phyloP scores from a whole-genome alignment of 108 stramenopile species.

The Skeletonema costatum region DNA sequence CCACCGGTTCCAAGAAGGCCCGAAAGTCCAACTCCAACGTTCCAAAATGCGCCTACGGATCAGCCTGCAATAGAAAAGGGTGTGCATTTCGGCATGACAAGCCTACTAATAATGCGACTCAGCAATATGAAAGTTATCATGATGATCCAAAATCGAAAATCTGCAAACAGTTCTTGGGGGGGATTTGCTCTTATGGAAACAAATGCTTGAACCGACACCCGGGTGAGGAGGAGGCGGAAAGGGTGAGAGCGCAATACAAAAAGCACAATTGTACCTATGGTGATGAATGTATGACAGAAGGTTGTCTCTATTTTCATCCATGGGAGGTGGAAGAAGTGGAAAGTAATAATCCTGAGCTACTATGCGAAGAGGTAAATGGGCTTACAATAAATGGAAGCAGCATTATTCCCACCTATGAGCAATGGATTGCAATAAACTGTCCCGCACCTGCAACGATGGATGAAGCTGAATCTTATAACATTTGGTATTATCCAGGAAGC shows the following conservation, averaged over 20 bases:
- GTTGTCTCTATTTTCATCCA: conserved; percentile 83
- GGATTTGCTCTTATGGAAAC: conserved; percentile 67
- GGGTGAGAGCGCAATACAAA: conserved; percentile 69
- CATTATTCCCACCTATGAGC: conserved; percentile 27
- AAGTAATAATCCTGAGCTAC: background rate
- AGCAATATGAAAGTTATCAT: conserved; percentile 39
- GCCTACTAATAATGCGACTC: conserved; percentile 3
- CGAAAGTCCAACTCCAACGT: conserved; percentile 31
- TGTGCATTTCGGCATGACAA: conserved; percentile 73
- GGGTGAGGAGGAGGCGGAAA: conserved; percentile 55
- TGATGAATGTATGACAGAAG: conserved; percentile 76
- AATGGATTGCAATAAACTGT: conserved; percentile 44
- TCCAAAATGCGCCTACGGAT: conserved; percentile 65
- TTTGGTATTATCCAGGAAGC: conserved; percentile 49
- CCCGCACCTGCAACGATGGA: conserved; percentile 45
- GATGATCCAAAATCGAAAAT: conserved; percentile 62
- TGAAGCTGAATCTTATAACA: conserved; percentile 24
- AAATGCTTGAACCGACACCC: conserved; percentile 85
- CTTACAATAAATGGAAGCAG: background rate
- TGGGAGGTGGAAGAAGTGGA: conserved; percentile 47
- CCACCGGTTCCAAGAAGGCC: conserved; percentile 40
- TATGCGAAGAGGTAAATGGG: background rate
- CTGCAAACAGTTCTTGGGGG: conserved; percentile 78
- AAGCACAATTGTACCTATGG: conserved; percentile 71
- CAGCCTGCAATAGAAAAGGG: conserved; percentile 70